Evolutionary conservation across 108 stramenopile species (phyloP).

Genomic region (Conticribra weissflogii): DNA sequence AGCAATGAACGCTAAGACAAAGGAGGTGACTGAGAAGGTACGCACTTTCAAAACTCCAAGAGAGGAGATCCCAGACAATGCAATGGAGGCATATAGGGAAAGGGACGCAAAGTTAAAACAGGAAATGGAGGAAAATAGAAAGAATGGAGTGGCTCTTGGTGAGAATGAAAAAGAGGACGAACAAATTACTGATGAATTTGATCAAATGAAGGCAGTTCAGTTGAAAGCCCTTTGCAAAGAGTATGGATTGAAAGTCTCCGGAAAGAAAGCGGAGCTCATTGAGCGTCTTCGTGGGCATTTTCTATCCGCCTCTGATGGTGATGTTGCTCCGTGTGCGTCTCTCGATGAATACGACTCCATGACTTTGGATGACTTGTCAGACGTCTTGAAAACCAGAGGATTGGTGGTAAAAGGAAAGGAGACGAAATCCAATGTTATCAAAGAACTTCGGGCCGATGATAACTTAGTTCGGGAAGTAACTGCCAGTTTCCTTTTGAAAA

Average conservation of each 20-base stretch:
- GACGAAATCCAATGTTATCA: constrained; percentile 57
- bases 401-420: constrained; percentile 48
- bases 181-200: constrained; percentile 62
- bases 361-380: constrained; percentile 74
- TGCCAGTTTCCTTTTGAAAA: constrained; percentile 21
- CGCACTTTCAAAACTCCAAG: constrained; percentile 85
- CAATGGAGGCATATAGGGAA: constrained; percentile 61
- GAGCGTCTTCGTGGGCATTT: constrained; percentile 79
- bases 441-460: constrained; percentile 62
- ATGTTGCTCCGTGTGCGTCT: background rate
- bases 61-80: constrained; percentile 83
- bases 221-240: constrained; percentile 87
- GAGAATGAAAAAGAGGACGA: background rate
- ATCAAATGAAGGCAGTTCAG: constrained; percentile 74
- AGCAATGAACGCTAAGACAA: constrained; percentile 69
- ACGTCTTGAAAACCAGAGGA: constrained; percentile 56
- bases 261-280: constrained; percentile 82
- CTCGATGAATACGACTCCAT: constrained; percentile 77
- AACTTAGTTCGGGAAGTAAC: constrained; percentile 49
- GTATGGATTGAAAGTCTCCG: constrained; percentile 81
- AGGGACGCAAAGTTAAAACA: constrained; percentile 43
- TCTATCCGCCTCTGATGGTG: constrained; percentile 20
- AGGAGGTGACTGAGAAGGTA: constrained; percentile 64
- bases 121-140: constrained; percentile 24
- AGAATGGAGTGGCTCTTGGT: constrained; percentile 3